Conservation (phyloP, 768 basidiomycete genomes). For the Naganishia kalamii region DNA sequence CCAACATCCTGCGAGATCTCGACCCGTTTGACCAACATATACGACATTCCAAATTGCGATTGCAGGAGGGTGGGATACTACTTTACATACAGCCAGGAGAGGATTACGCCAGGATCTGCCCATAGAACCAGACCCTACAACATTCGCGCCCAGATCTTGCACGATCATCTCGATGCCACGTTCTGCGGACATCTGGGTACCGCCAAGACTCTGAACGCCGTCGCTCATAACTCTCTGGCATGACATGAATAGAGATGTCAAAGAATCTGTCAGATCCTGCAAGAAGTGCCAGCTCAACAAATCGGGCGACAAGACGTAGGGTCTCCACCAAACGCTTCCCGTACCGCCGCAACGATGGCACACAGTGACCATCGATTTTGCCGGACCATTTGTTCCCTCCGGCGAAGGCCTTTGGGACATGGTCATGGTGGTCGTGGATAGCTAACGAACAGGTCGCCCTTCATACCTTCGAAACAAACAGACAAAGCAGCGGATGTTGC, state of each 20-base stretch:
- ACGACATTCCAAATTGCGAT: neutral
- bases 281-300: conserved; percentile 47
- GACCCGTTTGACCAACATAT: neutral
- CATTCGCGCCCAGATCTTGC: too few species aligned
- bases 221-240: conserved; percentile 50
- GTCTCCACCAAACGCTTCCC: conserved; percentile 38
- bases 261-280: conserved; percentile 46
- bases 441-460: conserved; percentile 48
- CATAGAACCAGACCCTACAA: too few species aligned
- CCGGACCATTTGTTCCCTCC: conserved; percentile 7
- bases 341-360: conserved; percentile 28
- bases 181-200: conserved; percentile 50
- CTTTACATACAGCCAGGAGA: too few species aligned
- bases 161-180: conserved; percentile 46
- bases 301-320: conserved; percentile 25
- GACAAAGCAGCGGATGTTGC: conserved; percentile 40
- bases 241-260: conserved; percentile 31
- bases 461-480: conserved; percentile 46
- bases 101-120: too few species aligned
- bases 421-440: conserved; percentile 48
- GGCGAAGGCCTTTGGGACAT: conserved; percentile 23
- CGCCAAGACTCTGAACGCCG: conserved; percentile 40
- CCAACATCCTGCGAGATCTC: too few species aligned
- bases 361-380: conserved; percentile 46
- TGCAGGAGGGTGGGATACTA: too few species aligned